Percentiles rank a stretch among this genome's conserved stretches.
phyloP scores from a whole-genome alignment of 1,139 yeast genomes.

The Scheffersomyces segobiensis region DNA sequence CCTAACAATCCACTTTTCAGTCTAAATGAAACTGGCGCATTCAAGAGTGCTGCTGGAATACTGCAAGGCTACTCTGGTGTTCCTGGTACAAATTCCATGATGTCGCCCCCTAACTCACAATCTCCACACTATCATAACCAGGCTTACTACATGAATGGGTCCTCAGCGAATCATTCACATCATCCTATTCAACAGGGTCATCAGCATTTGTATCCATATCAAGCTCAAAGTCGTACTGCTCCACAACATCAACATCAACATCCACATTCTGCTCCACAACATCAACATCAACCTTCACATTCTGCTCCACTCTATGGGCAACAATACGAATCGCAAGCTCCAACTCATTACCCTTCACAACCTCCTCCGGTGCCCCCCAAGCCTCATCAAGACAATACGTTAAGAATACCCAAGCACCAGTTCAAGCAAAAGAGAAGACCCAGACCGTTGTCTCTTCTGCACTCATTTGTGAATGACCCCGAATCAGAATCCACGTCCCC shows the following conservation, averaged over 20 bases:
- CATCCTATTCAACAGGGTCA: constrained; percentile 3
- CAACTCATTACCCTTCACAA: constrained; percentile 1
- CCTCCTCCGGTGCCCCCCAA: constrained; percentile 2
- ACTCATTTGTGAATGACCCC: constrained; percentile 22
- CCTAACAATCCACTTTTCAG: constrained; percentile 9
- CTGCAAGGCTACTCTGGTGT: neutral
- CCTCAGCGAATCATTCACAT: constrained; percentile 6
- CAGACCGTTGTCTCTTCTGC: constrained; percentile 40
- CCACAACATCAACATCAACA: constrained; percentile 9
- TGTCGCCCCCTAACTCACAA: constrained; percentile 23
- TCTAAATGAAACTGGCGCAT: neutral
- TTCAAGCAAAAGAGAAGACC: constrained; percentile 47
- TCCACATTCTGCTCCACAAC: constrained; percentile 3
- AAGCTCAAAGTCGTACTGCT: neutral
- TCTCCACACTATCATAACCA: constrained; percentile 14
- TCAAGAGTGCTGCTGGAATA: neutral
- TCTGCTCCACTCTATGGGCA: neutral
- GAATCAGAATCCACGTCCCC: constrained; percentile 6
- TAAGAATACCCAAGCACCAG: constrained; percentile 28
- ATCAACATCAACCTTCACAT: constrained; percentile 9
- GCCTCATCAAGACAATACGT: constrained; percentile 2
- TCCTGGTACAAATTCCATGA: constrained; percentile 7
- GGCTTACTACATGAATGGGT: constrained; percentile 5
- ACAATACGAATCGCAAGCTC: neutral
- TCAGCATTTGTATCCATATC: constrained; percentile 2